Base-by-base conservation (phyloP, 1,284 basidiomycete genomes). In the Pseudozyma sp. region DNA sequence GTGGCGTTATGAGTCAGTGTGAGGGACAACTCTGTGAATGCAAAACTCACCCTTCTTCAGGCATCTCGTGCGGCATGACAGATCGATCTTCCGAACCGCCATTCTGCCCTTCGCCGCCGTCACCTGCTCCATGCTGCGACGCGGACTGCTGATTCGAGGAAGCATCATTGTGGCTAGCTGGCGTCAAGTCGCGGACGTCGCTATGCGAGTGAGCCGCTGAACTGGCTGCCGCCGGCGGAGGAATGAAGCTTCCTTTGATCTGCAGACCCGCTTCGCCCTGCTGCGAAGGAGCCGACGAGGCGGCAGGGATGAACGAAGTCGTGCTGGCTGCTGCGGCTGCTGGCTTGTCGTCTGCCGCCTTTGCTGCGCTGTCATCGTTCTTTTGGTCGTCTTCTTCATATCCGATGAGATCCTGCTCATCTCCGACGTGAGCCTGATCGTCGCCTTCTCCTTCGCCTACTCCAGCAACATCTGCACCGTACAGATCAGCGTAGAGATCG, bases 1-100 rank as follows among this genome's bases (percentile, higher is more conserved):
- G 8, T 46, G 1, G n/a, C 16, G 37, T 7, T 16, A 14, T 16
- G 19, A 19, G 54, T 63, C 34, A 62, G 53, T 34, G 19, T 1
- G 24, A n/a, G n/a, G 39, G 42, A 31, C 14, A 29, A 31, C 3
- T 2, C 11, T 40, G 8, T 44, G 10, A 29, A 19, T 16, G 19
- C 19, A 43, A 33, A 59, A 88, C 94, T 94, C 89, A 97, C 95
- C 94, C 94, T 92, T 97, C 94, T 83, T 97, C 95, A 85, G 94
- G 94, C 94, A 95, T 96, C 85, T 97, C 94, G 54, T 92, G 93
- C 13, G 94, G 94, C 58, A 92, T 88, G 30, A 94, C 88, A 19
- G 89, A 89, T 53, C 91, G 88, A 77, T 65, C 51, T 29, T 48
- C 55, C 7, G 50, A 48, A 13, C 55, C 50, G 7, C 30, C 29